Base-by-base conservation (phyloP, 768 basidiomycete genomes). In the Tremella mesenterica region DNA sequence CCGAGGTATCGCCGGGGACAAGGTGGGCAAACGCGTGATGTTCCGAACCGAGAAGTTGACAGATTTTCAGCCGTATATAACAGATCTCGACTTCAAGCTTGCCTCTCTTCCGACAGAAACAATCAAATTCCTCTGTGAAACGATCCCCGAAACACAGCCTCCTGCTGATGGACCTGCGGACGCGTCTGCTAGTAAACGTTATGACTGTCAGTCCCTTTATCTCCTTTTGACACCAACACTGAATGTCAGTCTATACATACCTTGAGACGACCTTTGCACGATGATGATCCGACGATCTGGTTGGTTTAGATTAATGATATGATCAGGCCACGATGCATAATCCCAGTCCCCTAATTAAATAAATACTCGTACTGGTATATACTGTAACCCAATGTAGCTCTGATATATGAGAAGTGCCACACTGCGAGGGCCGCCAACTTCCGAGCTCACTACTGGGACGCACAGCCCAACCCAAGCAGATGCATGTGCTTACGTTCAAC, bases 81-180 rank as follows among this genome's bases (percentile, higher is more conserved):
- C 92, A 6, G 93, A 97, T 73, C 76, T 95, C 29, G 93, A 99
- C 69, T 79, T 99, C 65, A 81, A 83, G 46, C 75, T 91, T 49
- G 88, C 89, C 21, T 81, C 85, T 54, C 77, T 99, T 16, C 86
- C 93, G 2, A 47, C 77, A 7, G 76, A 79, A 51, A 80, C 86
- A 0, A 83, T 92, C 49, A 82, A 85, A 13, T 96, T 91, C 73
- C 77, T 97, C 57, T 80, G 81, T 29, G 81, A 87, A 66, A 83
- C 81, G 44, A 85, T 97, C 81, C 90, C 92, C 0, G 75, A 71
- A 16, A 23, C 50, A 2, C 61, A 50, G 25, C n/a, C n/a, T n/a
- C n/a, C n/a, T n/a, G 54, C 57, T 26, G 66, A 50, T 27, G 54
- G 44, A 14, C 56, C 58, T 10, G 47, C 33, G 2, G 34, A 41